phyloP scores from a whole-genome alignment of 306 rosid species.

The Luffa aegyptiaca region DNA sequence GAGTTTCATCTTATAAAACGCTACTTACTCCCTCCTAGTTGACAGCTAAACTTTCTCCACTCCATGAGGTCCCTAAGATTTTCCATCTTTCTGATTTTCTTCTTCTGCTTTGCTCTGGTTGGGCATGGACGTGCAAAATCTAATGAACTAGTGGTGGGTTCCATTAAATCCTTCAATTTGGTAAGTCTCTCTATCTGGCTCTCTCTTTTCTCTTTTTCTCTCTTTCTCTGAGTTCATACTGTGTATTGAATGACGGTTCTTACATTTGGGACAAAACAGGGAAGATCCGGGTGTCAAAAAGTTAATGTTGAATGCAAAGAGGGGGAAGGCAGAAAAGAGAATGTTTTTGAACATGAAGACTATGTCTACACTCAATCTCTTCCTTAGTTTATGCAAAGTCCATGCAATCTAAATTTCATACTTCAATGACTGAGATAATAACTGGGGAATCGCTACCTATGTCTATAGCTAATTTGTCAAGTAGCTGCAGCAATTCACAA shows the following conservation, averaged over 20 bases:
- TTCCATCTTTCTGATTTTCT: slow-evolving; percentile 22
- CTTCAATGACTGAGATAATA: not conserved
- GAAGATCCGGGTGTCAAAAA: slow-evolving; percentile 23
- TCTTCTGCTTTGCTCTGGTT: slow-evolving; percentile 21
- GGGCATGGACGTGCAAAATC: slow-evolving; percentile 22
- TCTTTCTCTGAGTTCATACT: not conserved
- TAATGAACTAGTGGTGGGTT: slow-evolving; percentile 18
- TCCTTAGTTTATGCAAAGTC: slow-evolving; percentile 19
- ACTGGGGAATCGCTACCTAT: not conserved
- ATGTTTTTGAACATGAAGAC: slow-evolving; percentile 45
- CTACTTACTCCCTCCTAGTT: not conserved
- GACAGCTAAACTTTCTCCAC: slow-evolving; percentile 4
- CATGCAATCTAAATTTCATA: not conserved
- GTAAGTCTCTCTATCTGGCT: slow-evolving; percentile 22
- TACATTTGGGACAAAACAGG: slow-evolving; percentile 26
- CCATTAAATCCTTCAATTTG: slow-evolving; percentile 17
- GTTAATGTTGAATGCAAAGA: slow-evolving; percentile 27
- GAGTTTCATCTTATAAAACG: not conserved
- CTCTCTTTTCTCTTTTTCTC: slow-evolving; percentile 8
- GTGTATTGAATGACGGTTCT: slow-evolving; percentile 1
- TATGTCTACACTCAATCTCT: slow-evolving; percentile 55
- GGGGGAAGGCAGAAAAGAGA: slow-evolving; percentile 22
- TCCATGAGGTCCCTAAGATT: slow-evolving; percentile 35
- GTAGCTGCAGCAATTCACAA: not conserved
- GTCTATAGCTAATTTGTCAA: not conserved